Conservation (phyloP, 163 green algal genomes). For the Chlamydomonas reinhardtii region DNA sequence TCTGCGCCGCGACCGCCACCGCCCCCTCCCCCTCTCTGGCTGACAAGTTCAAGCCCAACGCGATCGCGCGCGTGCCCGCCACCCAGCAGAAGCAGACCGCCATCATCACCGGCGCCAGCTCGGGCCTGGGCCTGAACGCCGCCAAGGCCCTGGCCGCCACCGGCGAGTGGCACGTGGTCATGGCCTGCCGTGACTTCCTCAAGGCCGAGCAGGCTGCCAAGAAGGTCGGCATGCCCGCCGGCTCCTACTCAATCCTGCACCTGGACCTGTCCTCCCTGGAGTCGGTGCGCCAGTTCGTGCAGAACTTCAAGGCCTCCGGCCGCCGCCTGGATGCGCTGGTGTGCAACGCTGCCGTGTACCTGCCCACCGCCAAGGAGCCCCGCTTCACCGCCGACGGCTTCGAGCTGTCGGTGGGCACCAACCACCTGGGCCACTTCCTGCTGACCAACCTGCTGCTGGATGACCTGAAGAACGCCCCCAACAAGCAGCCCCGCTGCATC, state of each 20-base stretch:
- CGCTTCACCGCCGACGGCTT: conserved; percentile 91
- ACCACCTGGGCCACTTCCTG: conserved; percentile 97
- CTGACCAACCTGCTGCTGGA: conserved; percentile 89
- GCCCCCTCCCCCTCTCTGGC: neutral
- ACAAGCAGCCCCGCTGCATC: conserved; percentile 65
- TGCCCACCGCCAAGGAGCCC: conserved; percentile 90
- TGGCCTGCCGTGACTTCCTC: conserved; percentile 68
- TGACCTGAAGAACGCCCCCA: conserved; percentile 81
- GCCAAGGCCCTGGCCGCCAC: conserved; percentile 53
- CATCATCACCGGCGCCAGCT: conserved; percentile 93
- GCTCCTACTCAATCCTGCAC: conserved; percentile 89
- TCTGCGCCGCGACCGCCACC: neutral
- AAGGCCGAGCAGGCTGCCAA: conserved; percentile 65
- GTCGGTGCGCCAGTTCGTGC: conserved; percentile 87
- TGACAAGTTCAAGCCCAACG: conserved; percentile 30
- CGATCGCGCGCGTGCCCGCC: conserved; percentile 10
- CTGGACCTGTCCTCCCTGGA: conserved; percentile 90
- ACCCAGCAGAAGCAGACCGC: conserved; percentile 75
- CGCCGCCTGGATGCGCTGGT: conserved; percentile 86
- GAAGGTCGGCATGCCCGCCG: conserved; percentile 68
- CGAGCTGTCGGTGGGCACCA: conserved; percentile 84
- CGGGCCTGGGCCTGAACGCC: conserved; percentile 88
- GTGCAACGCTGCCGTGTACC: conserved; percentile 95
- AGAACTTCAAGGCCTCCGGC: conserved; percentile 72
- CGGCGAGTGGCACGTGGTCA: conserved; percentile 74